Evolutionary conservation across 73 alveolate genomes (phyloP), one percentile per base, ranked within the genome.

Genomic region (Paramecium sonneborni): DNA sequence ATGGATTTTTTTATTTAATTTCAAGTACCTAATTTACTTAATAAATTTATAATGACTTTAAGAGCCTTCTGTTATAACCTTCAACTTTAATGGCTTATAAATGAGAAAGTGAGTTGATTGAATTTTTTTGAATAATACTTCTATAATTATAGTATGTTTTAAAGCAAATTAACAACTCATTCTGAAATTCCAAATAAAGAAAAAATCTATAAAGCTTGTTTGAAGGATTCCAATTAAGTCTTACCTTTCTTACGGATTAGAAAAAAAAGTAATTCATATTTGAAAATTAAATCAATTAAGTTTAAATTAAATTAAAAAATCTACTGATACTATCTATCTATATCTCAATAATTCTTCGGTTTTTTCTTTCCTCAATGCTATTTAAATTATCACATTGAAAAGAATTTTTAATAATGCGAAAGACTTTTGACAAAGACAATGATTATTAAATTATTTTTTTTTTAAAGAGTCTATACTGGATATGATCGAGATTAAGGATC

Each of bases 351-450:
- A n/a, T n/a, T n/a, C n/a, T 62, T 62, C 84, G 7, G 84, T 62
- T 44, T 23, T 23, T 7, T 62, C 84, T 62, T 62, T 62, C 1
- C n/a, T n/a, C n/a, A n/a, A n/a, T n/a, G n/a, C n/a, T n/a, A n/a
- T n/a, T n/a, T 20, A 20, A 56, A 14, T 14, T n/a, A 52, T 55
- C 93, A 14, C 93, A 93, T 0, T 41, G 85, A 57, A 44, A 41
- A n/a, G 92, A 38, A 84, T 91, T 91, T 46, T 43, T 89, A 28
- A 72, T 89, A 28, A 46, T 94, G 96, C 44, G 86, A 46, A 68
- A 89, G 37, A 94, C 96, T 48, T n/a, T n/a, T n/a, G n/a, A n/a
- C n/a, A n/a, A n/a, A n/a, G n/a, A n/a, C n/a, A n/a, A n/a, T n/a
- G n/a, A n/a, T n/a, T n/a, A n/a, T n/a, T n/a, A n/a, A n/a, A n/a